phyloP scores from a whole-genome alignment of 2,329 filamentous ascomycete species.

The Fusarium falciforme region DNA sequence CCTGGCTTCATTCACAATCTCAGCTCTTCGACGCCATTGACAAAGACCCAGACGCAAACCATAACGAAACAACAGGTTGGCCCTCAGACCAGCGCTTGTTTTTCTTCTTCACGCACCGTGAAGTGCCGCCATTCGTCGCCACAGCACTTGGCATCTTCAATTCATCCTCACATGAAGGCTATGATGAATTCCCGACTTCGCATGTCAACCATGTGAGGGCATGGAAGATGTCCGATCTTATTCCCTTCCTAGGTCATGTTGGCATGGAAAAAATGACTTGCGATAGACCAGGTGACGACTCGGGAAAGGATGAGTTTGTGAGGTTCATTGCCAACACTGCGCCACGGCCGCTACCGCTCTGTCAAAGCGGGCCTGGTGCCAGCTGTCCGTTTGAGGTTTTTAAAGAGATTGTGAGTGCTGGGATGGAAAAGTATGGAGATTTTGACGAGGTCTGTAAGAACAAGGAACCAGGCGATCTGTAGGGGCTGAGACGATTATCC shows the following conservation, averaged over 20 bases:
- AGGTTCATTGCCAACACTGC: constrained; percentile 41
- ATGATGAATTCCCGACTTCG: constrained; percentile 36
- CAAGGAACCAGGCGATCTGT: constrained; percentile 27
- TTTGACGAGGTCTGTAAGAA: constrained; percentile 39
- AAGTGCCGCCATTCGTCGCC: constrained; percentile 39
- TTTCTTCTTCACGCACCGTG: constrained; percentile 39
- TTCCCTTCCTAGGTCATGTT: constrained; percentile 38
- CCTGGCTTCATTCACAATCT: constrained; percentile 34
- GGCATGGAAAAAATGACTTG: constrained; percentile 43
- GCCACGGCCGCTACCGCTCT: constrained; percentile 32
- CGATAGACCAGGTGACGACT: not conserved
- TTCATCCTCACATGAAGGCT: constrained; percentile 30
- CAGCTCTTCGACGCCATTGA: constrained; percentile 25
- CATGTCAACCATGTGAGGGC: constrained; percentile 39
- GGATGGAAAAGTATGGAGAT: constrained; percentile 36
- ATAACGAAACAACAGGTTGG: constrained; percentile 23
- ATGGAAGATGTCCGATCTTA: constrained; percentile 41
- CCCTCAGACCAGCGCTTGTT: constrained; percentile 33
- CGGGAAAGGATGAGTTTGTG: constrained; percentile 31
- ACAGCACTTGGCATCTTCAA: constrained; percentile 40
- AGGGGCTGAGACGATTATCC: not conserved
- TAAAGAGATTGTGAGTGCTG: constrained; percentile 30
- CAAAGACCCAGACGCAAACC: not conserved
- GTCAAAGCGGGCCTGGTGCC: constrained; percentile 34
- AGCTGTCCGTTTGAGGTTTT: constrained; percentile 37